A percentile compares a stretch with the other conserved stretches of the same genome.
phyloP scores from a whole-genome alignment of 371 early-diverging fungal genomes.

The Haplosporangium sp. region DNA sequence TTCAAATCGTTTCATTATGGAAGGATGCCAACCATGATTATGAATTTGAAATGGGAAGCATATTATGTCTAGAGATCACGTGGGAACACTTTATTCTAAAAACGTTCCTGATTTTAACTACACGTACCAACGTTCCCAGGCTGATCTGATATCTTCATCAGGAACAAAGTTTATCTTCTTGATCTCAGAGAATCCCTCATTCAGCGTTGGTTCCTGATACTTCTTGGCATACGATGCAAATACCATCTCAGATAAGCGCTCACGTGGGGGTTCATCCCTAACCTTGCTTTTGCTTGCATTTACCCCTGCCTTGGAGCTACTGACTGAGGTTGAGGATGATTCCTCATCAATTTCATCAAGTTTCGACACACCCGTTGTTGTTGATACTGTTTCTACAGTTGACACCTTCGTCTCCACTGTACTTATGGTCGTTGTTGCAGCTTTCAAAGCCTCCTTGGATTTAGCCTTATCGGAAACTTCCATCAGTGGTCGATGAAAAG shows the following conservation, averaged over 20 bases:
- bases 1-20: not conserved
- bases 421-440: not conserved
- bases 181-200: conserved; percentile 77
- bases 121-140: conserved; percentile 54
- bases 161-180: conserved; percentile 74
- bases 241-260: conserved; percentile 67
- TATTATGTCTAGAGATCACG: not conserved
- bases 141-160: conserved; percentile 56
- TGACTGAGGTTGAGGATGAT: conserved; percentile 10
- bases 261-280: conserved; percentile 48
- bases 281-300: conserved; percentile 31
- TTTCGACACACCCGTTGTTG: not conserved
- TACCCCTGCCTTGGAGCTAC: not conserved
- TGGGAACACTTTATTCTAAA: not conserved
- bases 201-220: conserved; percentile 63
- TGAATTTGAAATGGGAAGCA: not conserved
- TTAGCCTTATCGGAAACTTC: conserved; percentile 16
- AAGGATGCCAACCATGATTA: not conserved
- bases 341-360: not conserved
- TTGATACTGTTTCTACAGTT: not conserved
- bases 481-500: conserved; percentile 45
- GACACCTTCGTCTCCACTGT: conserved; percentile 4
- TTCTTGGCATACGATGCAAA: conserved; percentile 63
- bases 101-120: not conserved
- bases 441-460: conserved; percentile 8